Conservation (phyloP, 148 eudicot genomes). For the Spergularia marina region DNA sequence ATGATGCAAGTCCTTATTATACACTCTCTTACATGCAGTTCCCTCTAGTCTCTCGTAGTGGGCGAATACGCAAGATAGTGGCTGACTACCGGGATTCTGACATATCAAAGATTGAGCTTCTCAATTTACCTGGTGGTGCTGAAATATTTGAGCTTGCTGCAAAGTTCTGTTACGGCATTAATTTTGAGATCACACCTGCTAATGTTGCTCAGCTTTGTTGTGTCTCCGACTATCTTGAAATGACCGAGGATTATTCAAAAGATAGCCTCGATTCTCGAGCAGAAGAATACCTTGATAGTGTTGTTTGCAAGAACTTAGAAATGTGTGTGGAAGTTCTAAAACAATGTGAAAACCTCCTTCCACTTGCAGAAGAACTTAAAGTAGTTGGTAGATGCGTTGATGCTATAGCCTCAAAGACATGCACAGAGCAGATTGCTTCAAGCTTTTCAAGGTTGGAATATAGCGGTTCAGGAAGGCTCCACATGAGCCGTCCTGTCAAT, state of each 20-base stretch:
- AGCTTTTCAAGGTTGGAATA: constrained; percentile 92
- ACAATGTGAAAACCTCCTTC: constrained; percentile 81
- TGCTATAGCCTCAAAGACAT: constrained; percentile 85
- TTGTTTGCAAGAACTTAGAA: constrained; percentile 77
- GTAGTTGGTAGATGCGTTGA: constrained; percentile 71
- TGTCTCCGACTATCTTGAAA: constrained; percentile 72
- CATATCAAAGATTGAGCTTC: constrained; percentile 55
- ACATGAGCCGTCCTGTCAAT: constrained; percentile 69
- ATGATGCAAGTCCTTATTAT: constrained; percentile 12
- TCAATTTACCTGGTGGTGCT: constrained; percentile 70
- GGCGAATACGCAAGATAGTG: constrained; percentile 71
- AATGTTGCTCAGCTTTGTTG: constrained; percentile 83
- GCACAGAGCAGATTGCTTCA: constrained; percentile 90
- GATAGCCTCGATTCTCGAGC: constrained; percentile 76
- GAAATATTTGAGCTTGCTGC: constrained; percentile 86
- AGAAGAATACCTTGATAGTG: constrained; percentile 67
- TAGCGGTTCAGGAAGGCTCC: constrained; percentile 93
- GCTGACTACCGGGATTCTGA: constrained; percentile 60
- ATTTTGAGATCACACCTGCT: constrained; percentile 77
- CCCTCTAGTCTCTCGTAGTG: constrained; percentile 85
- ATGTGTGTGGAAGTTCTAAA: constrained; percentile 75
- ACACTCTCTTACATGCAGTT: constrained; percentile 45
- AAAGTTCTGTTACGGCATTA: constrained; percentile 82
- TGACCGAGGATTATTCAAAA: constrained; percentile 71
- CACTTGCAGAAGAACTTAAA: constrained; percentile 83